These are phyloP conservation scores for Fraxinus excelsior DNA, from an alignment of 257 asterid genomes.

Conservation along the genomic window DNA sequence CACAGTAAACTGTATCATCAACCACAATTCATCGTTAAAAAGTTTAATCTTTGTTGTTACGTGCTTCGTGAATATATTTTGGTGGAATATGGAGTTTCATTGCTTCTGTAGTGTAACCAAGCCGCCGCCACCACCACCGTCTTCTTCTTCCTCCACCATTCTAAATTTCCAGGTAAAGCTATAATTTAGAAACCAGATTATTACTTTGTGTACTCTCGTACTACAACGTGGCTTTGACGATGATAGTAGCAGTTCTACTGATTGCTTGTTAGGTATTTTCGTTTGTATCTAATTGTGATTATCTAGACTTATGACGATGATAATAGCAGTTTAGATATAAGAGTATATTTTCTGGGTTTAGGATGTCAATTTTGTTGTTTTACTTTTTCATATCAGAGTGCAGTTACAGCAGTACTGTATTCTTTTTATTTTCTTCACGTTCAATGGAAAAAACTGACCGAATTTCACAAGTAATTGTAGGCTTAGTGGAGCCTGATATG, in stretches of 20 bases:
- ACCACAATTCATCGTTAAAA: background rate
- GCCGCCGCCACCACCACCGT: slow-evolving; percentile 44
- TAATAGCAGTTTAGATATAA: background rate
- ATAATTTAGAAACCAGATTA: background rate
- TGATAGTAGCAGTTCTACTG: background rate
- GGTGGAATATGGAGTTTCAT: slow-evolving; percentile 46
- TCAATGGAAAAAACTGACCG: background rate
- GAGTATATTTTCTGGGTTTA: background rate
- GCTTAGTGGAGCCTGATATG: background rate
- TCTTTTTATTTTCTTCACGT: background rate
- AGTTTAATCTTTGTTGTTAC: background rate
- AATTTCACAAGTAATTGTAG: background rate
- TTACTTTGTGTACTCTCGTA: background rate
- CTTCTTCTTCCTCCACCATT: slow-evolving; percentile 34
- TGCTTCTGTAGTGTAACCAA: slow-evolving; percentile 34
- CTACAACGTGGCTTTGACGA: background rate
- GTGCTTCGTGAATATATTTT: background rate
- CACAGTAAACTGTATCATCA: slow-evolving; percentile 1
- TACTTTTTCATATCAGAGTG: background rate
- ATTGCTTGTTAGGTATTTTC: background rate
- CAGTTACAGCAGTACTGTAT: background rate
- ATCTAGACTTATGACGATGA: background rate
- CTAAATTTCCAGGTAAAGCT: slow-evolving; percentile 38
- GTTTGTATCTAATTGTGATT: background rate
- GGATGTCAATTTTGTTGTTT: background rate